Evolutionary conservation across 1,284 basidiomycete species (phyloP).

Genomic region (Anthracocystis panici-leucophaei): DNA sequence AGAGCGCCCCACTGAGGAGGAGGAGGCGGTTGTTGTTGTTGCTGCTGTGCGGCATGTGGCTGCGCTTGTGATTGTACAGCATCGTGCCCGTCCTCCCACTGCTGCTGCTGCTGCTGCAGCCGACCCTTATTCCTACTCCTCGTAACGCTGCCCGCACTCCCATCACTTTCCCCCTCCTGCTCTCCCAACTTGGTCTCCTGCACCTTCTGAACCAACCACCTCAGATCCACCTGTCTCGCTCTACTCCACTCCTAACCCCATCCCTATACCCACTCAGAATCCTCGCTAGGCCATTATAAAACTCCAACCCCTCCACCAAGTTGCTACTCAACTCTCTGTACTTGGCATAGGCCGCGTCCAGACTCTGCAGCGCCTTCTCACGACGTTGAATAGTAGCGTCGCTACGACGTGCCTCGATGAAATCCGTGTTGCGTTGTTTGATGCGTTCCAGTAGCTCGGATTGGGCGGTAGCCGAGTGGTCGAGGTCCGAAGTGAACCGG

Average conservation of each 20-base stretch:
- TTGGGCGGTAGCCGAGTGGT: constrained; percentile 76
- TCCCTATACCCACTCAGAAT: constrained; percentile 52
- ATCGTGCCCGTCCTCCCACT: constrained; percentile 6
- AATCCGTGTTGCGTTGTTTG: constrained; percentile 81
- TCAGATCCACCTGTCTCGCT: constrained; percentile 49
- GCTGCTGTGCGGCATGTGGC: neutral
- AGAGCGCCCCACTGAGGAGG: constrained; percentile 60
- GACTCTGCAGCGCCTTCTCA: constrained; percentile 85
- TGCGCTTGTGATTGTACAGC: neutral
- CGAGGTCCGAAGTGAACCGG: constrained; percentile 77
- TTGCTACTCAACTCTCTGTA: constrained; percentile 87
- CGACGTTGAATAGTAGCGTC: constrained; percentile 83
- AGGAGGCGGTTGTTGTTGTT: constrained; percentile 15
- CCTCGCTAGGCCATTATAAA: constrained; percentile 59
- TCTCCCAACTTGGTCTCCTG: constrained; percentile 1
- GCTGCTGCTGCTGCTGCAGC: constrained; percentile 8
- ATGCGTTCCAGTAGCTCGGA: constrained; percentile 77
- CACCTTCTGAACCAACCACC: constrained; percentile 38
- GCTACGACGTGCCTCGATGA: constrained; percentile 82
- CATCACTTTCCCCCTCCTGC: neutral
- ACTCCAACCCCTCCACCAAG: constrained; percentile 84
- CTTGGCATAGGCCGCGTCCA: constrained; percentile 88
- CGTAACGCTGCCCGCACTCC: constrained; percentile 6
- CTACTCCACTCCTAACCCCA: constrained; percentile 51
- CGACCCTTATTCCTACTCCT: constrained; percentile 8